Conservation (phyloP, 306 rosid genomes). For the Cucumis sativus region Cucumber_9930_V3 NC_026661.2:22134501-22135000, state of each 20-base stretch:
- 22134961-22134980: conserved; percentile 41
- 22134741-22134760: neutral
- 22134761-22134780: neutral
- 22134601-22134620: neutral
- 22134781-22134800: neutral
- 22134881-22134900: neutral
- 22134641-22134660: neutral
- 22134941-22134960: conserved; percentile 14
- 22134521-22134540: conserved; percentile 20
- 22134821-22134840: neutral
- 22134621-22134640: neutral
- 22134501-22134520: conserved; percentile 22
- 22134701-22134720: neutral
- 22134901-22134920: conserved; percentile 29
- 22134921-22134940: conserved; percentile 25
- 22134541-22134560: conserved; percentile 18
- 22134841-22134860: neutral
- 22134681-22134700: neutral
- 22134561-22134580: conserved; percentile 19
- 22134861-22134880: neutral
- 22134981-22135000: conserved; percentile 35
- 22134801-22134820: neutral
- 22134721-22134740: neutral
- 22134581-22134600: neutral
- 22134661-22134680: neutral